Evolutionary conservation across 1,284 basidiomycete genomes (phyloP).

Genomic region (Trametes sp.): DNA sequence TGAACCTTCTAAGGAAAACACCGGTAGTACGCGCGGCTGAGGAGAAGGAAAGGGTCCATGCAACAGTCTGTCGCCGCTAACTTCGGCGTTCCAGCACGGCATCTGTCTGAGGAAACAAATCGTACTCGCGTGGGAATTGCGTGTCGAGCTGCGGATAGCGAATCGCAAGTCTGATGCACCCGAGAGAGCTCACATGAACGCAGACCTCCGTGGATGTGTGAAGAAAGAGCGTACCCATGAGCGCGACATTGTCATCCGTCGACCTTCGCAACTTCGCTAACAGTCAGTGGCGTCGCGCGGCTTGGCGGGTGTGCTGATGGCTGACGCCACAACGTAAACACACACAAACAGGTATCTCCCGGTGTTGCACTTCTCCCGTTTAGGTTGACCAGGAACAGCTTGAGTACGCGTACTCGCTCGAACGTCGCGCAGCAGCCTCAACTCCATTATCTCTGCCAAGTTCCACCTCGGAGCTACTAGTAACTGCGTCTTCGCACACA

Average conservation of each 20-base stretch:
- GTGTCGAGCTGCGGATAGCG: background rate
- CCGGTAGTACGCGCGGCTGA: background rate
- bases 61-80: background rate
- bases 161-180: background rate
- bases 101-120: background rate
- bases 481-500: background rate
- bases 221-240: background rate
- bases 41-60: background rate
- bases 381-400: conserved; percentile 14
- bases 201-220: background rate
- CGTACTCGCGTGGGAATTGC: background rate
- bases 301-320: conserved; percentile 15
- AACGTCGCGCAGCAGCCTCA: conserved; percentile 1
- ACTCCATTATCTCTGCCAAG: background rate
- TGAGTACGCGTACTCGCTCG: background rate
- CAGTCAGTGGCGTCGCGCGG: conserved; percentile 24
- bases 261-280: conserved; percentile 20
- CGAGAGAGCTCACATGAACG: conserved; percentile 1
- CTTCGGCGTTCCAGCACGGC: background rate
- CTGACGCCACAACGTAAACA: conserved; percentile 27
- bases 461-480: background rate
- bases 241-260: conserved; percentile 15
- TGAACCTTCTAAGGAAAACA: conserved; percentile 2
- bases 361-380: conserved; percentile 12
- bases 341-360: conserved; percentile 11